A percentile compares a stretch with the other conserved stretches of the same genome.
phyloP scores from a whole-genome alignment of 164 flowering plant species.

The Vitis rotundifolia region DNA sequence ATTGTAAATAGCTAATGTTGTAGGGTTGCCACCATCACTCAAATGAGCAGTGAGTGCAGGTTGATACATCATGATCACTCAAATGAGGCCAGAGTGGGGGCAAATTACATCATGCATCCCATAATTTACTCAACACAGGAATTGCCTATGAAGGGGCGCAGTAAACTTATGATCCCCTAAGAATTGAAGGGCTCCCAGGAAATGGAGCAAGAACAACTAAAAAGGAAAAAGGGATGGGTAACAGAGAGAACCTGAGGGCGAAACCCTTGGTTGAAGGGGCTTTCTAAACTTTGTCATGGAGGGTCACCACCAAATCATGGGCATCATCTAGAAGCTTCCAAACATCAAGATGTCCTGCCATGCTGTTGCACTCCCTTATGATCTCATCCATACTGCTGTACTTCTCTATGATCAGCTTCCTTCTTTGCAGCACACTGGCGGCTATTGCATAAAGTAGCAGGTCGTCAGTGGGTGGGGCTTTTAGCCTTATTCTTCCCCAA shows the following conservation, averaged over 20 bases:
- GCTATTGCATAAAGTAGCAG: conserved; percentile 77
- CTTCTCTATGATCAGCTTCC: conserved; percentile 70
- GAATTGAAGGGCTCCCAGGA: neutral
- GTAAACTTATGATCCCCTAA: neutral
- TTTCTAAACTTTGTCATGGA: conserved; percentile 39
- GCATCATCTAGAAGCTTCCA: conserved; percentile 88
- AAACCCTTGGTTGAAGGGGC: no score
- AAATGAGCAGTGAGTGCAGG: conserved; percentile 11
- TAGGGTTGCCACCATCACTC: conserved; percentile 19
- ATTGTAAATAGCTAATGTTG: conserved; percentile 5
- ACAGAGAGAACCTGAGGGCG: neutral
- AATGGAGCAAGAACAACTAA: neutral
- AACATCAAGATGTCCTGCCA: conserved; percentile 80
- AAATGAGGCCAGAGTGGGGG: conserved; percentile 9
- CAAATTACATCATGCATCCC: conserved; percentile 9
- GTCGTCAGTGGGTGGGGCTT: conserved; percentile 45
- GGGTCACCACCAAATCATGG: conserved; percentile 64
- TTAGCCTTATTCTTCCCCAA: conserved; percentile 73
- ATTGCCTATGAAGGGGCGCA: conserved; percentile 8
- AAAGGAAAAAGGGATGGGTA: neutral
- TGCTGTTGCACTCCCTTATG: conserved; percentile 71
- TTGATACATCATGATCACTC: conserved; percentile 15
- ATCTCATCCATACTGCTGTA: conserved; percentile 85
- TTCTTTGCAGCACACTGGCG: conserved; percentile 65
- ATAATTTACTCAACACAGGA: conserved; percentile 10